Conservation (phyloP, 2,329 filamentous ascomycete genomes). For the Aspergillus niger region DNA sequence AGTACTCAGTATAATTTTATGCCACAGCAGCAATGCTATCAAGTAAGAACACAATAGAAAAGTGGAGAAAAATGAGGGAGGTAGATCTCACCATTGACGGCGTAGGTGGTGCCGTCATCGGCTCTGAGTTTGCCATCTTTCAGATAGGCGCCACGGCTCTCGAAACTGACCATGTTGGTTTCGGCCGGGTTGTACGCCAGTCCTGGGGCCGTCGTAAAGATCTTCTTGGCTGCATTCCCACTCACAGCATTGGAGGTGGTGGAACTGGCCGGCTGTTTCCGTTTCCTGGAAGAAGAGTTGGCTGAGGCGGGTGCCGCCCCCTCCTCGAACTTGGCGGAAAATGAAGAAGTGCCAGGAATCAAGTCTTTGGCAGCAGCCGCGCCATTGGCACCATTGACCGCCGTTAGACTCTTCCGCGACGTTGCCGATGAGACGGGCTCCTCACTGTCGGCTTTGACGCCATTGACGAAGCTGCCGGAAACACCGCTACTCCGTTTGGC, state of each 20-base stretch:
- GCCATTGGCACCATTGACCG: conserved; percentile 35
- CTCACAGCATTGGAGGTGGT: conserved; percentile 37
- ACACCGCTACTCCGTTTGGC: conserved; percentile 34
- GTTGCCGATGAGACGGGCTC: conserved; percentile 40
- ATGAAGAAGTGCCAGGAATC: conserved; percentile 61
- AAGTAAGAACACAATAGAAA: background rate
- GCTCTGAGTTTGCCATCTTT: conserved; percentile 78
- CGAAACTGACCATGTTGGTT: conserved; percentile 88
- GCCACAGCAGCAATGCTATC: no score
- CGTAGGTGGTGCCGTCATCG: conserved; percentile 84
- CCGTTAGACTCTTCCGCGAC: conserved; percentile 44
- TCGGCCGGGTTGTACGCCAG: conserved; percentile 48
- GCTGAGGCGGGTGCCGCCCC: background rate
- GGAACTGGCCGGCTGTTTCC: conserved; percentile 67
- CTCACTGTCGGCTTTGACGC: conserved; percentile 40
- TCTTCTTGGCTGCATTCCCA: conserved; percentile 36
- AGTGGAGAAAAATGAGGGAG: conserved; percentile 19
- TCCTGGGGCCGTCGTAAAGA: conserved; percentile 40
- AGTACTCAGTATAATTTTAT: no score
- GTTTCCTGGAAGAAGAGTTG: conserved; percentile 67
- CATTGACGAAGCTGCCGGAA: conserved; percentile 31
- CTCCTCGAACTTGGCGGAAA: conserved; percentile 54
- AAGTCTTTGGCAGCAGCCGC: conserved; percentile 43
- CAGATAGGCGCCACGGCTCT: conserved; percentile 67
- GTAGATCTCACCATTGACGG: conserved; percentile 75